A percentile compares a stretch with the other conserved stretches of the same genome.
Evolutionary conservation across 441 rosid species (phyloP).

Genomic region (Pelargonium myrrhifolium): DNA sequence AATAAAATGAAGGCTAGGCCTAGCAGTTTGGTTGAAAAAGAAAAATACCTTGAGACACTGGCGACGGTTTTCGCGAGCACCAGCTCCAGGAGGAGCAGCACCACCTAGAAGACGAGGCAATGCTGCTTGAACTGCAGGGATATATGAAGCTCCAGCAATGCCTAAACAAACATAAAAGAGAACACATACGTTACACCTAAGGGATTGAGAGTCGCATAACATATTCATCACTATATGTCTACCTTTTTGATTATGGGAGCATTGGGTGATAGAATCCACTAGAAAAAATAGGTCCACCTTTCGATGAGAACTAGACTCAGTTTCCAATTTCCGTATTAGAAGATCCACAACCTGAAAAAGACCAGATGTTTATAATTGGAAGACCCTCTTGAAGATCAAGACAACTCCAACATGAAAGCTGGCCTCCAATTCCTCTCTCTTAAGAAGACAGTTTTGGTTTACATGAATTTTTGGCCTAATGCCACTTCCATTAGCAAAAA

Average conservation of each 20-base stretch:
- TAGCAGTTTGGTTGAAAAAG: neutral
- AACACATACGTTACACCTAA: neutral
- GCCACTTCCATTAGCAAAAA: neutral
- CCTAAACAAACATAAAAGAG: constrained; percentile 26
- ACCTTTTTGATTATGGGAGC: constrained; percentile 85
- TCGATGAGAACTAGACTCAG: constrained; percentile 67
- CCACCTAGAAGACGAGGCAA: constrained; percentile 66
- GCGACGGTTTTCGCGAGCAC: constrained; percentile 68
- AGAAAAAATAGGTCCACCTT: constrained; percentile 93
- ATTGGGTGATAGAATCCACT: constrained; percentile 90
- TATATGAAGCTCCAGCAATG: constrained; percentile 58
- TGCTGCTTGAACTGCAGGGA: constrained; percentile 63
- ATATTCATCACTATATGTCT: neutral
- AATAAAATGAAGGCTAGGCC: neutral
- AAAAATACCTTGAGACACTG: constrained; percentile 79
- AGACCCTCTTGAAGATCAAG: neutral
- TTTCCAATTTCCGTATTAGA: constrained; percentile 61
- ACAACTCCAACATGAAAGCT: neutral
- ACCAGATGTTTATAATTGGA: neutral
- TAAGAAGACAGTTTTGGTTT: neutral
- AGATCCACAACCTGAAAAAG: constrained; percentile 59
- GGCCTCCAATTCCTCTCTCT: neutral
- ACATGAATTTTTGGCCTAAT: neutral
- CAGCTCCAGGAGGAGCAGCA: constrained; percentile 83
- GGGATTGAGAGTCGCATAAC: neutral